Conservation (phyloP, 148 eudicot species). For the Amaranthus hypochondriacus region DNA sequence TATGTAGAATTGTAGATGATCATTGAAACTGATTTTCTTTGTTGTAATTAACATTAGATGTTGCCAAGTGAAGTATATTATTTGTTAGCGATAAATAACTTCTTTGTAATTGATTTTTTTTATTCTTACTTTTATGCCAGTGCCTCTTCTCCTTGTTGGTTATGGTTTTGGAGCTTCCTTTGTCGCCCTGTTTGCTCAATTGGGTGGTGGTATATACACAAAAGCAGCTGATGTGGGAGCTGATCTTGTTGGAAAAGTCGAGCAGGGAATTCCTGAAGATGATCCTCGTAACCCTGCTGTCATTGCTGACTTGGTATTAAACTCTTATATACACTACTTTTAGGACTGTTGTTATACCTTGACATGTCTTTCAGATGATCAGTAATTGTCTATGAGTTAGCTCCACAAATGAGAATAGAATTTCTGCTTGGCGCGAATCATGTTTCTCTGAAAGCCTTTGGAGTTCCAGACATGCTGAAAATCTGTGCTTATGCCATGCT, state of each 20-base stretch:
- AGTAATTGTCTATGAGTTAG: slow-evolving; percentile 1
- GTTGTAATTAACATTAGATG: too few relatives aligned
- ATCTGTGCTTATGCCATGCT: not conserved
- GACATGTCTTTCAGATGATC: not conserved
- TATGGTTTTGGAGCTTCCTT: slow-evolving; percentile 99
- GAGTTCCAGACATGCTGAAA: slow-evolving; percentile 1
- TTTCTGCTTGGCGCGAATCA: not conserved
- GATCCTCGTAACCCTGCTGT: slow-evolving; percentile 99
- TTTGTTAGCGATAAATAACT: too few relatives aligned
- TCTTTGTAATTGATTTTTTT: not conserved
- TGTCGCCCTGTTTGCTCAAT: slow-evolving; percentile 97
- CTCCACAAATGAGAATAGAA: not conserved
- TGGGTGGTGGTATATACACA: slow-evolving; percentile 99
- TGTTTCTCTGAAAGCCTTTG: not conserved
- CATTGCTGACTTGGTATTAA: slow-evolving; percentile 92
- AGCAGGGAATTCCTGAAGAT: slow-evolving; percentile 99
- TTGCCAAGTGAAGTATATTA: too few relatives aligned
- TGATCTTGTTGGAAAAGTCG: slow-evolving; percentile 98
- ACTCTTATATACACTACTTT: not conserved
- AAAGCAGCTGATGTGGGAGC: slow-evolving; percentile 99
- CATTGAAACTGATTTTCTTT: too few relatives aligned
- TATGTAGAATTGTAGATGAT: too few relatives aligned
- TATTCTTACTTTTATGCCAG: slow-evolving; percentile 33
- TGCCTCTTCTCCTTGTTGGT: slow-evolving; percentile 99
- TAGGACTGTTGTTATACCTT: not conserved